A percentile compares a stretch with the other conserved stretches of the same genome.
These are phyloP conservation scores for Trypanosoma cruzi DNA, from an alignment of 208 protist genomes.

Conservation along the genomic window DNA sequence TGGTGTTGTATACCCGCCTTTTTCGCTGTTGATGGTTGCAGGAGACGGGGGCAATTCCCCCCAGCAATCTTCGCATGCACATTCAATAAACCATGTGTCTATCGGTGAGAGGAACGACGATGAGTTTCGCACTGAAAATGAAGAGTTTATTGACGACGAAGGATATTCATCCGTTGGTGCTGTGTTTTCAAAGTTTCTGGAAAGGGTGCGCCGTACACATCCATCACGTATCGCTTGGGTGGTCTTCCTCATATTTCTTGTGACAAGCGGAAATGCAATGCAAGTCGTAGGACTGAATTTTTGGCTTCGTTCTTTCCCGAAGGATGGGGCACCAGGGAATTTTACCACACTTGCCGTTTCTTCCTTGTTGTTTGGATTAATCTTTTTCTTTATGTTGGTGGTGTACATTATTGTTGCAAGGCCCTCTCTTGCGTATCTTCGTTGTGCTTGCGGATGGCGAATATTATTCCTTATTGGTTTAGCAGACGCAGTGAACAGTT, in stretches of 20 bases:
- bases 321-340: constrained; percentile 59
- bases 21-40: not conserved
- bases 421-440: constrained; percentile 63
- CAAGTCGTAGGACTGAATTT: constrained; percentile 90
- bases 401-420: constrained; percentile 50
- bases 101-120: not conserved
- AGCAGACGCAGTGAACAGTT: constrained; percentile 75
- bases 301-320: constrained; percentile 74
- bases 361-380: constrained; percentile 57
- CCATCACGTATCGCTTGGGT: constrained; percentile 49
- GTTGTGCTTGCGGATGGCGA: constrained; percentile 43
- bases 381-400: constrained; percentile 57
- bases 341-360: constrained; percentile 77
- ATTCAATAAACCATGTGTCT: no score
- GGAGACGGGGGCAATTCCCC: not conserved
- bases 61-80: not conserved
- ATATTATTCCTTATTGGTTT: constrained; percentile 66
- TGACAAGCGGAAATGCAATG: constrained; percentile 76
- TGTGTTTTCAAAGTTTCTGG: constrained; percentile 24
- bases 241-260: constrained; percentile 46
- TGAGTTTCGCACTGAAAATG: not conserved
- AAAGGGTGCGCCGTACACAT: constrained; percentile 32
- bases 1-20: not conserved
- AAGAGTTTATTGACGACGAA: not conserved
- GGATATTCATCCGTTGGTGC: not conserved